These are phyloP conservation scores for Petunia secreta DNA, from an alignment of 257 asterid genomes.

Conservation along the genomic window DNA sequence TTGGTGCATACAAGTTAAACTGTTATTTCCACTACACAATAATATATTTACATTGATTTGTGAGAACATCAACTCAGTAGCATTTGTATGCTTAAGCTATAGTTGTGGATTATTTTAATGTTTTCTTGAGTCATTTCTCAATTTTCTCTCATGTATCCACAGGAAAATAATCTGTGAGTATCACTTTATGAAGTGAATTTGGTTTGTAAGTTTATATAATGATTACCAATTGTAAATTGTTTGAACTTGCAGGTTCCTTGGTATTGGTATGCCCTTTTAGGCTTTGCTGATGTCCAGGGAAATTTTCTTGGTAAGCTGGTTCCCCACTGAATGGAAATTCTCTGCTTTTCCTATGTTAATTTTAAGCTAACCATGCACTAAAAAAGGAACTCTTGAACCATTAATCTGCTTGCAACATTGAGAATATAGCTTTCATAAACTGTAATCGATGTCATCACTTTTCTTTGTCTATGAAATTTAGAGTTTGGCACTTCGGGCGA, in stretches of 20 bases:
- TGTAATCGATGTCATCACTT: not conserved
- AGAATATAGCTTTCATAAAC: not conserved
- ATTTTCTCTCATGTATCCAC: too few species aligned
- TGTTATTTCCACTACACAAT: not conserved
- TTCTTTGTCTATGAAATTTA: not conserved
- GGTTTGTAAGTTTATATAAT: not conserved
- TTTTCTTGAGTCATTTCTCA: too few species aligned
- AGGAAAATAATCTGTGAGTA: not conserved
- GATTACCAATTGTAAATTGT: not conserved
- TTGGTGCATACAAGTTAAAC: too few species aligned
- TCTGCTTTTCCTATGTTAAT: not conserved
- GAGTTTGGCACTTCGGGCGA: not conserved
- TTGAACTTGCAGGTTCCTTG: constrained; percentile 61
- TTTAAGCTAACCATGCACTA: not conserved
- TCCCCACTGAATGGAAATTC: not conserved
- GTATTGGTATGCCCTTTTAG: constrained; percentile 74
- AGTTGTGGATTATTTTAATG: not conserved
- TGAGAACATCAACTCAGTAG: not conserved
- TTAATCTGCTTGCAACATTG: not conserved
- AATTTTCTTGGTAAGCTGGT: constrained; percentile 59
- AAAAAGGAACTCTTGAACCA: not conserved
- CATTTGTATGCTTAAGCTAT: not conserved
- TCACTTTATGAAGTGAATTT: not conserved
- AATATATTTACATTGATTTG: not conserved
- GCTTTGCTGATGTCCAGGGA: constrained; percentile 72